Base-by-base conservation (phyloP, 495 filamentous ascomycete genomes). In the Sphaerosporella brunnea region DNA sequence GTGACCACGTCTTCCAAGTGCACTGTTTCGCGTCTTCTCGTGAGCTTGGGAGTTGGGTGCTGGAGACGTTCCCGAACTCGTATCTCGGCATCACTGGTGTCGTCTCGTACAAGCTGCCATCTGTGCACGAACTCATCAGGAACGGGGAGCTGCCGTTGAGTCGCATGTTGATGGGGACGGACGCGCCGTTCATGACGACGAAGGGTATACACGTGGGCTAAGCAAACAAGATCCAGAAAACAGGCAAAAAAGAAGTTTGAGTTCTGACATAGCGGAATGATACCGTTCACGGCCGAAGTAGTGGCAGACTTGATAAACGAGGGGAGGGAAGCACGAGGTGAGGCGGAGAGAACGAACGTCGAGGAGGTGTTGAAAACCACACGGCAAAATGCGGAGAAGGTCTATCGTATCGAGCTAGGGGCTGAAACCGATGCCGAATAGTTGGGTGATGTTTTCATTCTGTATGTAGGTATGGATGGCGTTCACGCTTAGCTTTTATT, bases 341-440 rank as follows among this genome's bases (percentile, higher is more conserved):
- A 53, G 36, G 9, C n/a, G 13, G 38, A 44, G 34, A 24, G 36
- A 16, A 25, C 19, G 19, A 16, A 28, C 25, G 23, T 58, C 13
- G 54, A 43, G 2, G 55, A 53, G 42, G 30, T 58, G 7, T 26
- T 58, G 37, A 46, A 57, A 13, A 7, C 58, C 23, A 58, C 55
- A 20, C 53, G 55, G 42, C 23, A 23, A 23, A 58, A 58, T 53
- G 50, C 55, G 7, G 46, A 19, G 32, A 58, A 15, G 46, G 50
- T 58, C 44, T 58, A 58, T 53, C 35, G 43, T 13, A 58, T 58
- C 34, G 46, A 53, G 16, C 41, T 58, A n/a, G n/a, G n/a, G n/a
- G n/a, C n/a, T n/a, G n/a, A n/a, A n/a, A n/a, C n/a, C n/a, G n/a
- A n/a, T n/a, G n/a, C n/a, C n/a, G n/a, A n/a, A n/a, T n/a, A n/a